Percentiles rank a stretch among this genome's conserved stretches.
Conservation (phyloP, 1,139 yeast genomes). For the Eremothecium sinecaudum region DNA sequence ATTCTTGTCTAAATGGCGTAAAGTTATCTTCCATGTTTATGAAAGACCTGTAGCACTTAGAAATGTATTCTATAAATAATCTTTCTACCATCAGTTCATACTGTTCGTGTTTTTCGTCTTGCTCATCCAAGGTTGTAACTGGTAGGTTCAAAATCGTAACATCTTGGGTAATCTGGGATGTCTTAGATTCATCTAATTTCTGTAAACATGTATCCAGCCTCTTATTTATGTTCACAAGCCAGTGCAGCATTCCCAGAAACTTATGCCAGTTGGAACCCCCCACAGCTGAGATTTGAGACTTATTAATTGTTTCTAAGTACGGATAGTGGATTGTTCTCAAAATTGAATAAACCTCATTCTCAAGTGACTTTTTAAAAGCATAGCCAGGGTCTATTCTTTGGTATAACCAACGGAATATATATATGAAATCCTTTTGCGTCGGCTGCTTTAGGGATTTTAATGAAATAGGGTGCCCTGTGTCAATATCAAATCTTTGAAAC, state of each 20-base stretch:
- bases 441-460: slow-evolving; percentile 62
- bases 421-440: slow-evolving; percentile 77
- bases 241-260: slow-evolving; percentile 69
- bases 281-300: slow-evolving; percentile 82
- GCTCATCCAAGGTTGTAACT: slow-evolving; percentile 35
- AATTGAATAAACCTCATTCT: slow-evolving; percentile 63
- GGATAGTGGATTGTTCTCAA: slow-evolving; percentile 67
- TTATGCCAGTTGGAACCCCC: slow-evolving; percentile 89
- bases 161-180: slow-evolving; percentile 27
- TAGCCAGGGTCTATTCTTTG: slow-evolving; percentile 72
- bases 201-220: slow-evolving; percentile 36
- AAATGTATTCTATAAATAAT: slow-evolving; percentile 56
- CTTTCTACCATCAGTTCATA: slow-evolving; percentile 40
- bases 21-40: slow-evolving; percentile 57
- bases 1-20: slow-evolving; percentile 43
- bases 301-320: slow-evolving; percentile 65
- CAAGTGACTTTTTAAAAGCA: slow-evolving; percentile 57
- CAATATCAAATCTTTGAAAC: slow-evolving; percentile 58
- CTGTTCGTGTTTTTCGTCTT: slow-evolving; percentile 30
- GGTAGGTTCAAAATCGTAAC: slow-evolving; percentile 34
- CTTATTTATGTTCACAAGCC: slow-evolving; percentile 57
- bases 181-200: slow-evolving; percentile 18
- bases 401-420: slow-evolving; percentile 73
- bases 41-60: slow-evolving; percentile 59
- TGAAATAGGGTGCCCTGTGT: slow-evolving; percentile 61